These are phyloP conservation scores for Volvox reticuliferus DNA, from an alignment of 139 green algal species.

Conservation along the genomic window DNA sequence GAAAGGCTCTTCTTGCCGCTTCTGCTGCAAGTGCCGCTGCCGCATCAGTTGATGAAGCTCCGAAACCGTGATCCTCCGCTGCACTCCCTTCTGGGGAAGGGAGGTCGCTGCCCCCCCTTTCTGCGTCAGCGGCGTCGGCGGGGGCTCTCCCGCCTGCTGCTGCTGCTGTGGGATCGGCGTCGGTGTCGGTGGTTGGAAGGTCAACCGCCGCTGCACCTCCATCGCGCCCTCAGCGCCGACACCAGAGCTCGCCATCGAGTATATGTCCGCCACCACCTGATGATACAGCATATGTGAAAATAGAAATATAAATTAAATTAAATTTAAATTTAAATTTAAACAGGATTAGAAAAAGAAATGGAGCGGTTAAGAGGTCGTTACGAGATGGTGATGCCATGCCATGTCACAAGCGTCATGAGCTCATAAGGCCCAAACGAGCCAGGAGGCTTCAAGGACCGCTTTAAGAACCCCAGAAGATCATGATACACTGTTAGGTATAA, in stretches of 20 bases:
- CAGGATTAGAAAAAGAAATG: no score
- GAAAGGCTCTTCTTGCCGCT: neutral
- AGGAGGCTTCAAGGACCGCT: no score
- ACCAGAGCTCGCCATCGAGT: constrained; percentile 7
- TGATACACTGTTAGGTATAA: no score
- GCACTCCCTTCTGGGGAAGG: neutral
- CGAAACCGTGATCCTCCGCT: neutral
- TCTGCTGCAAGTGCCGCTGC: neutral
- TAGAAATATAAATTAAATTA: neutral
- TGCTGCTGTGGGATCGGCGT: neutral
- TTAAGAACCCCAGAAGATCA: no score
- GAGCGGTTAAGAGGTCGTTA: no score
- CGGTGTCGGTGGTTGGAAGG: neutral
- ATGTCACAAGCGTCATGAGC: no score
- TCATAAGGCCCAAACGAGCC: no score
- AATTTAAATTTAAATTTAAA: no score
- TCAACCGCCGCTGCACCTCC: constrained; percentile 34
- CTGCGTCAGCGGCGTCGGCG: neutral
- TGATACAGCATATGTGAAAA: neutral
- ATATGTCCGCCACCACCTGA: neutral
- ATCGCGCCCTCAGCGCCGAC: neutral
- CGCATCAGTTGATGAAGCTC: neutral
- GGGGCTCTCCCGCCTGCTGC: neutral
- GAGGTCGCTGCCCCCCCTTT: neutral
- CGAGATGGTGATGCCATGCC: no score